Evolutionary conservation across 257 asterid genomes (phyloP).

Genomic region (Eucommia ulmoides): DNA sequence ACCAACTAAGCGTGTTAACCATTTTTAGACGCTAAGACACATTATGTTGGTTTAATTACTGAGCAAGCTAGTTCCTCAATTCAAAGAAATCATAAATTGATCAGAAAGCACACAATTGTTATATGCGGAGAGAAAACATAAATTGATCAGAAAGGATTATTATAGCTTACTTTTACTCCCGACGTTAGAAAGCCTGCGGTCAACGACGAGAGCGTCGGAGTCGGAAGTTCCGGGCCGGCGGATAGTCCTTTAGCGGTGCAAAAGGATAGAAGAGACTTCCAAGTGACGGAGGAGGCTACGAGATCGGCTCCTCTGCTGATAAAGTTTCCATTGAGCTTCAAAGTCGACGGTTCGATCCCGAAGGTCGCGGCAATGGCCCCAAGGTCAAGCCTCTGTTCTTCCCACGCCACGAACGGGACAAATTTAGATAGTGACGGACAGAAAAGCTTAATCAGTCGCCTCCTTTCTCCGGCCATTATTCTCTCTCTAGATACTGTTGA

Average conservation of each 20-base stretch:
- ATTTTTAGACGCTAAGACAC: too few relatives aligned
- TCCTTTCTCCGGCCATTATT: constrained; percentile 17
- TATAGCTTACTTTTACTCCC: constrained; percentile 65
- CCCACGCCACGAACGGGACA: constrained; percentile 33
- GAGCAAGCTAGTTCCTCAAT: too few relatives aligned
- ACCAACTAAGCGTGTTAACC: too few relatives aligned
- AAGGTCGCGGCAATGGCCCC: constrained; percentile 63
- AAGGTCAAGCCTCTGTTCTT: constrained; percentile 57
- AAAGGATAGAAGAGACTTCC: constrained; percentile 73
- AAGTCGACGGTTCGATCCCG: constrained; percentile 55
- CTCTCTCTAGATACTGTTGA: too few relatives aligned
- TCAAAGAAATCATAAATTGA: too few relatives aligned
- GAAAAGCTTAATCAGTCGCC: constrained; percentile 30
- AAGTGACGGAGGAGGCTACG: constrained; percentile 74
- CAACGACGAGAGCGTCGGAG: constrained; percentile 46
- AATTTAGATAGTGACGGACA: constrained; percentile 42
- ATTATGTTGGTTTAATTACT: too few relatives aligned
- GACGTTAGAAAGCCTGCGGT: constrained; percentile 49
- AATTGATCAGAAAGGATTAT: too few relatives aligned
- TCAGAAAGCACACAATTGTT: too few relatives aligned
- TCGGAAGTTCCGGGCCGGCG: constrained; percentile 46
- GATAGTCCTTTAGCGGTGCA: constrained; percentile 61
- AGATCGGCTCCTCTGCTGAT: constrained; percentile 67
- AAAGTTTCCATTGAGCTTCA: constrained; percentile 83
- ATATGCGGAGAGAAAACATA: too few relatives aligned